phyloP scores from a whole-genome alignment of 2,329 filamentous ascomycete species.

The Calonectria naviculata region DNA sequence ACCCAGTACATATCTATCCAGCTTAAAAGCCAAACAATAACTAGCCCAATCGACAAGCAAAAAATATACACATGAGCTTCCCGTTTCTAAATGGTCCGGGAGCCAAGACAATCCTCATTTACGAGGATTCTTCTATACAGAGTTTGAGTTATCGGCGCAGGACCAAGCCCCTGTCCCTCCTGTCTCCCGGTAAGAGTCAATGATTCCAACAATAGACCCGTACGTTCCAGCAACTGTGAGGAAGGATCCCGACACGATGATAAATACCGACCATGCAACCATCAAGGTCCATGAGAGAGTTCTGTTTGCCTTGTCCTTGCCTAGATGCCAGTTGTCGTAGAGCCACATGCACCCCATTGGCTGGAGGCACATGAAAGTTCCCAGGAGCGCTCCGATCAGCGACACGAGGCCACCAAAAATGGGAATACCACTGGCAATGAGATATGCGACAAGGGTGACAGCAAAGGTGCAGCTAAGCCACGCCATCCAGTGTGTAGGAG shows the following conservation, averaged over 20 bases:
- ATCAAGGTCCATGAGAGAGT: constrained; percentile 26
- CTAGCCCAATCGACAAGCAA: not conserved
- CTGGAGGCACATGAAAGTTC: constrained; percentile 40
- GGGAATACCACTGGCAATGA: constrained; percentile 37
- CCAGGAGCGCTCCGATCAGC: constrained; percentile 37
- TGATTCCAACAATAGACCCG: constrained; percentile 6
- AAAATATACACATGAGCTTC: not conserved
- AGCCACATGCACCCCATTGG: constrained; percentile 39
- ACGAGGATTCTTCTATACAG: not conserved
- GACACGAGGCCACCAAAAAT: constrained; percentile 32
- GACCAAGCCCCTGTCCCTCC: constrained; percentile 51
- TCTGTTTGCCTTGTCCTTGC: not conserved
- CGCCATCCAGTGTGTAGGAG: not conserved
- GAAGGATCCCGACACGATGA: constrained; percentile 21
- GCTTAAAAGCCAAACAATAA: not conserved
- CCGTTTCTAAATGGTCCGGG: no score
- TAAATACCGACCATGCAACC: constrained; percentile 28
- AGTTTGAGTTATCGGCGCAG: constrained; percentile 53
- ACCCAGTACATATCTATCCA: not conserved
- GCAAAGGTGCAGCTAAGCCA: constrained; percentile 29
- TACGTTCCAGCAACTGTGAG: constrained; percentile 12
- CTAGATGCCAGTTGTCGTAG: constrained; percentile 32
- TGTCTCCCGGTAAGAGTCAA: constrained; percentile 43
- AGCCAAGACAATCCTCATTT: no score
- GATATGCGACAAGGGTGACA: constrained; percentile 31